Evolutionary conservation across 495 filamentous ascomycete genomes (phyloP), one percentile per base, ranked within the genome.

Genomic region (Elaphomyces granulatus): DNA sequence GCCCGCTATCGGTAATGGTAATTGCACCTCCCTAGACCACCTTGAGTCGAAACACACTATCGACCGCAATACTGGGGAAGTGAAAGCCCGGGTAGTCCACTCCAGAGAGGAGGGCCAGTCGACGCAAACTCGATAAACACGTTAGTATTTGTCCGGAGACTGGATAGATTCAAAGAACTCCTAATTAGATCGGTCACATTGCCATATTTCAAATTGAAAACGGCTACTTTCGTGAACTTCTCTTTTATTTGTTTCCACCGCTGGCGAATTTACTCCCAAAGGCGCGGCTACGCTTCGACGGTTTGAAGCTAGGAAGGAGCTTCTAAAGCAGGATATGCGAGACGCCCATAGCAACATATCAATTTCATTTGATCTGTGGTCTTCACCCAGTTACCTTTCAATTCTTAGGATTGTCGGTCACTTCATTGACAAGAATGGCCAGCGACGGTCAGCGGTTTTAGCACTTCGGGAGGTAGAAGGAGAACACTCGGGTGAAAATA

Each of bases 401-500:
- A 12, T 28, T 12, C 23, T 28, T 12, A 28, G 23, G 6, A 6
- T 6, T 28, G 12, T 28, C 12, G 23, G n/a, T 12, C 12, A 28
- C 12, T 28, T 28, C 23, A 28, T 28, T 6, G 23, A 28, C 12
- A 28, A 28, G 23, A 28, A 28, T 12, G 23, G 23, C 23, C 6
- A 28, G 23, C 6, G 23, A 28, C 23, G 23, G 12, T 6, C 33
- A 6, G 33, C 6, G 6, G 15, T 38, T 19, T 9, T 38, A 4
- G 36, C 8, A 6, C 20, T 38, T 18, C 17, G 36, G 7, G 20
- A 26, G 17, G 7, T 38, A 18, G 4, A 4, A 7, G 36, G 36
- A 4, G n/a, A 15, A 10, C 36, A 38, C 15, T 19, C 15, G 9
- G 36, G 36, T 14, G 36, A 38, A 20, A 38, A 38, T 28, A 38